phyloP scores from a whole-genome alignment of 2,329 filamentous ascomycete species.

The Diaporthe eres region DNA sequence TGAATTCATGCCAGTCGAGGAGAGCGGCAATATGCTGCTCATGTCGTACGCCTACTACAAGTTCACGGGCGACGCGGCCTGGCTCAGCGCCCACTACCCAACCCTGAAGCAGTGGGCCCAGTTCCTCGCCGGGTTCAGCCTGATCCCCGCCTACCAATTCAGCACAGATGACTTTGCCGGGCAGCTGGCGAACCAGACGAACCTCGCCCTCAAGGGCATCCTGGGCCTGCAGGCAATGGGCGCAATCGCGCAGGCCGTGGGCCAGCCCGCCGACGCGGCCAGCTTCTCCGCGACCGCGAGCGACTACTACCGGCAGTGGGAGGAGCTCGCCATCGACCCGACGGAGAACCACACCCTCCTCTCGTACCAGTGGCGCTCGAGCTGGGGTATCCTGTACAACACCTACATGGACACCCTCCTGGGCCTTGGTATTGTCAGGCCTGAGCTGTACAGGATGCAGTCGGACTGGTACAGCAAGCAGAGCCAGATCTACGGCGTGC shows the following conservation, averaged over 20 bases:
- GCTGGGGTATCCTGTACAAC: constrained; percentile 84
- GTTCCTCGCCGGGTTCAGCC: constrained; percentile 78
- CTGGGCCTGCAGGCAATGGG: constrained; percentile 85
- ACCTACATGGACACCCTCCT: constrained; percentile 74
- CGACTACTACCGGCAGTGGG: constrained; percentile 78
- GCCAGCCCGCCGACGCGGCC: constrained; percentile 67
- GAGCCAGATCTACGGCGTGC: constrained; percentile 78
- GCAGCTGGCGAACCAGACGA: constrained; percentile 78
- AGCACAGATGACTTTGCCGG: constrained; percentile 84
- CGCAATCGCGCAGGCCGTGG: constrained; percentile 67
- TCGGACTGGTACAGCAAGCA: constrained; percentile 59
- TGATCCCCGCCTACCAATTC: constrained; percentile 78
- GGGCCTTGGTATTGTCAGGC: constrained; percentile 50
- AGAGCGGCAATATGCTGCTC: constrained; percentile 82
- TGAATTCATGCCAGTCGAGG: constrained; percentile 81
- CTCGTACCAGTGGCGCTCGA: constrained; percentile 82
- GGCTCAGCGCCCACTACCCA: constrained; percentile 66
- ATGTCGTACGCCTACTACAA: constrained; percentile 60
- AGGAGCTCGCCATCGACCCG: constrained; percentile 75
- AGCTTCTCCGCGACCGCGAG: constrained; percentile 68
- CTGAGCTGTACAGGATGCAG: constrained; percentile 50
- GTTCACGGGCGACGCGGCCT: constrained; percentile 42
- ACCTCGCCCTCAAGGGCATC: constrained; percentile 83
- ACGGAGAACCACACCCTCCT: constrained; percentile 80
- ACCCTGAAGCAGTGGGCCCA: constrained; percentile 79